Conservation (phyloP, 345 rosid genomes). For the Pugionium dolabratum region DNA sequence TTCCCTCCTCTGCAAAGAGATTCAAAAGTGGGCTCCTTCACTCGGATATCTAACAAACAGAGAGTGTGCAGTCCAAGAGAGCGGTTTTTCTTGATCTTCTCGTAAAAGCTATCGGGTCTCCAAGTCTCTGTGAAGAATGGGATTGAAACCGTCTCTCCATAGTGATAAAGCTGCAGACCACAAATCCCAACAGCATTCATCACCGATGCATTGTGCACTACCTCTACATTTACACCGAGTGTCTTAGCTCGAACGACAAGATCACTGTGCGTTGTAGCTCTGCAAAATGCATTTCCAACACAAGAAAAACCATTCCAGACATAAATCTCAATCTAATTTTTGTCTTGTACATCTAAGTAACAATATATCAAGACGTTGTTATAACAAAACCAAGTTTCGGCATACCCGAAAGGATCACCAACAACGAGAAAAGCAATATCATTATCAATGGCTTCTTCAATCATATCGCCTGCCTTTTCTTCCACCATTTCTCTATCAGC, state of each 20-base stretch:
- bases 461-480: conserved; percentile 70
- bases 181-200: conserved; percentile 94
- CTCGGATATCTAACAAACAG: conserved; percentile 87
- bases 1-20: conserved; percentile 93
- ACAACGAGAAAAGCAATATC: conserved; percentile 88
- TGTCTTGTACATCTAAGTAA: too few species aligned
- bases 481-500: conserved; percentile 96
- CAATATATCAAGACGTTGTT: not conserved
- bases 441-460: conserved; percentile 52
- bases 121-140: conserved; percentile 87
- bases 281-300: conserved; percentile 27
- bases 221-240: conserved; percentile 68
- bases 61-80: conserved; percentile 82
- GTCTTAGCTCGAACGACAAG: conserved; percentile 90
- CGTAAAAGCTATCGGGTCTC: conserved; percentile 95
- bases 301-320: not conserved
- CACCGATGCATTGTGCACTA: conserved; percentile 86
- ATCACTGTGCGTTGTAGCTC: conserved; percentile 93
- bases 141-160: conserved; percentile 87
- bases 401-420: conserved; percentile 93
- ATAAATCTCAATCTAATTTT: not conserved
- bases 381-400: not conserved
- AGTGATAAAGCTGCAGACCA: conserved; percentile 87
- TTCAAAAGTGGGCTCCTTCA: conserved; percentile 90
- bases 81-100: conserved; percentile 67